A percentile compares a stretch with the other conserved stretches of the same genome.
Evolutionary conservation across 1,139 yeast genomes (phyloP).

Genomic region (Yamadazyma conglobata): DNA sequence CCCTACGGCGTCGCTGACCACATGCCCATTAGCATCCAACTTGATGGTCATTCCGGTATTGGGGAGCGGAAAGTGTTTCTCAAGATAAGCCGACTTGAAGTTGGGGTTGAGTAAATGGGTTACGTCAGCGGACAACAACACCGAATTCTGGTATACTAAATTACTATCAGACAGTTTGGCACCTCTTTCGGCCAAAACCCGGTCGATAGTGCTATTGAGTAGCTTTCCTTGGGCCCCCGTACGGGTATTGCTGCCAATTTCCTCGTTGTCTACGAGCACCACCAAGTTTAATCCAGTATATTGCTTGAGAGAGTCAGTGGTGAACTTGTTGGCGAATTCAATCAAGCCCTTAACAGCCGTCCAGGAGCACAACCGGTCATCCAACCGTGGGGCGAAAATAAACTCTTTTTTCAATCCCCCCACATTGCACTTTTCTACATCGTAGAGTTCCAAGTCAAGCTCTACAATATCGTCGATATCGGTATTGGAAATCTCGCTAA

Average conservation of each 20-base stretch:
- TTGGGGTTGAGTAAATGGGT: conserved; percentile 64
- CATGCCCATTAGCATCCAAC: conserved; percentile 73
- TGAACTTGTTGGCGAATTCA: conserved; percentile 27
- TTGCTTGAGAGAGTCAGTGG: conserved; percentile 14
- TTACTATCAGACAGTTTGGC: conserved; percentile 33
- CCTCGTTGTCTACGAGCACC: conserved; percentile 41
- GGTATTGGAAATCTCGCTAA: conserved; percentile 47
- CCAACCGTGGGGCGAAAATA: conserved; percentile 62
- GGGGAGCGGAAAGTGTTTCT: conserved; percentile 72
- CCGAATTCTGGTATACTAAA: conserved; percentile 40
- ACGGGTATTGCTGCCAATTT: conserved; percentile 40
- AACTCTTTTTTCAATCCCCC: conserved; percentile 64
- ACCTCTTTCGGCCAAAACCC: conserved; percentile 13
- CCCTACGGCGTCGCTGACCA: conserved; percentile 77
- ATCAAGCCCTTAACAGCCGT: conserved; percentile 53
- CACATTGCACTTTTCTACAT: conserved; percentile 57
- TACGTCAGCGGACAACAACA: conserved; percentile 61
- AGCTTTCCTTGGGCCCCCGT: conserved; percentile 41
- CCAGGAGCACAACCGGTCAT: conserved; percentile 63
- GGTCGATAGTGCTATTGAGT: conserved; percentile 25
- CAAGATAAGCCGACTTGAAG: conserved; percentile 59
- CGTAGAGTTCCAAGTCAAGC: conserved; percentile 60
- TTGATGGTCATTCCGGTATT: conserved; percentile 72
- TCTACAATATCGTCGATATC: conserved; percentile 52
- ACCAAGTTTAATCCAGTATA: conserved; percentile 41